Evolutionary conservation across 1,284 basidiomycete genomes (phyloP), one percentile per base, ranked within the genome.

Genomic region (Tilletiaria anomala): DNA sequence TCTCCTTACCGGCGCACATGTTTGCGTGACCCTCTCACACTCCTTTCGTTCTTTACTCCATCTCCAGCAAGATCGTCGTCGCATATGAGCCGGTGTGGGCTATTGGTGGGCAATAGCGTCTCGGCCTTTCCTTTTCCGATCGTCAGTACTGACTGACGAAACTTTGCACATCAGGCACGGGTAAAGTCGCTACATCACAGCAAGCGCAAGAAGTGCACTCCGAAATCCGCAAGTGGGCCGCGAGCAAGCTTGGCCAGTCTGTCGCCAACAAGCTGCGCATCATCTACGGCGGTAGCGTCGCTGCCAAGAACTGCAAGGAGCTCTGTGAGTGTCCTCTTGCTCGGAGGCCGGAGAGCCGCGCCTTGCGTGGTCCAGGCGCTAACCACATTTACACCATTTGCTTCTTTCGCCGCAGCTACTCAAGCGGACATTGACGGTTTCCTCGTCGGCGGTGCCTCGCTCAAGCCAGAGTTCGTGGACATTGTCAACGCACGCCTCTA

Each of bases 211-310:
- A 91, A 39, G 80, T 85, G 1, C 93, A 97, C 68, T 75, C 75
- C 35, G 79, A 81, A 51, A 81, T 89, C 60, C 83, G 91, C 56
- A 65, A 71, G 22, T 96, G 79, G 75, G 74, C 94, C 54, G 66
- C 72, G 37, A 73, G 71, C 45, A 73, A 74, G 17, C 77, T 93
- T 37, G 82, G 81, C 16, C 55, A 73, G 26, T 70, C 72, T 16
- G 82, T 84, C 20, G 84, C 85, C n/a, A 77, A 78, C 51, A 69
- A 69, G 31, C 82, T 79, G 24, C 78, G 88, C 51, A 80, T 96
- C 69, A 87, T 97, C 70, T 97, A 97, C 69, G 93, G 91, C 40
- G 91, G 93, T 32, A 84, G 80, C 50, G 93, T 97, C 47, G 85
- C 76, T 42, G 87, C 78, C 31, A 76, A 75, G 56, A 96, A 94